A percentile compares a stretch with the other conserved stretches of the same genome.
Conservation (phyloP, 2,329 filamentous ascomycete genomes). For the Huntiella moniliformis region DNA sequence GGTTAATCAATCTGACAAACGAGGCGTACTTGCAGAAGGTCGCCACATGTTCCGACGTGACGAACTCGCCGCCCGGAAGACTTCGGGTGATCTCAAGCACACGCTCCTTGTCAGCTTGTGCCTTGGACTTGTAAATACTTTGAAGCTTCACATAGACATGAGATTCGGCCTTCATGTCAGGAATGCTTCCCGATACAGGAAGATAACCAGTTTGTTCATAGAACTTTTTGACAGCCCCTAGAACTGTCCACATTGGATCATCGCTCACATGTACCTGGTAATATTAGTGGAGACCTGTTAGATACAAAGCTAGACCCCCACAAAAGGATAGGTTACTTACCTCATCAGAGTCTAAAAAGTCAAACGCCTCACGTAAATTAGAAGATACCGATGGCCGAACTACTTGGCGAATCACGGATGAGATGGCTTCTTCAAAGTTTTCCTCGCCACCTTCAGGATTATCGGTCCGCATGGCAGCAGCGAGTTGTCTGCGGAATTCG, state of each 20-base stretch:
- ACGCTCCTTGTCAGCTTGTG: slow-evolving; percentile 57
- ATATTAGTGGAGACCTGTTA: not conserved
- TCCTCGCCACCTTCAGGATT: slow-evolving; percentile 80
- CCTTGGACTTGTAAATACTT: slow-evolving; percentile 81
- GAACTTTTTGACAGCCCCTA: slow-evolving; percentile 60
- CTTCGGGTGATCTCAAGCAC: slow-evolving; percentile 47
- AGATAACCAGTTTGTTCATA: slow-evolving; percentile 53
- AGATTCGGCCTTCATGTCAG: slow-evolving; percentile 95
- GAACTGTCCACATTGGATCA: slow-evolving; percentile 64
- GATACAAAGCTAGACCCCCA: not conserved
- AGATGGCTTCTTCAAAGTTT: slow-evolving; percentile 85
- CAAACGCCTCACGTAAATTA: slow-evolving; percentile 59
- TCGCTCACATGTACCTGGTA: not conserved
- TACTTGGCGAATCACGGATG: slow-evolving; percentile 75
- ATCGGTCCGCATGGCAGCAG: slow-evolving; percentile 45
- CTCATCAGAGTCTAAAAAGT: slow-evolving; percentile 7
- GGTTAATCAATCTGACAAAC: slow-evolving; percentile 73
- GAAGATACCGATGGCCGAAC: slow-evolving; percentile 47
- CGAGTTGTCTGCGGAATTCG: slow-evolving; percentile 56
- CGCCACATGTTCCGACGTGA: slow-evolving; percentile 61
- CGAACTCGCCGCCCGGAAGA: slow-evolving; percentile 27
- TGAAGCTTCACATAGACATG: slow-evolving; percentile 78
- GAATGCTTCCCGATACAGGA: slow-evolving; percentile 69
- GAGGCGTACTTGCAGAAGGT: slow-evolving; percentile 89
- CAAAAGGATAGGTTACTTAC: not conserved